Evolutionary conservation across 805 yeast genomes (phyloP).

Genomic region (Spencermartinsiella europaea): DNA sequence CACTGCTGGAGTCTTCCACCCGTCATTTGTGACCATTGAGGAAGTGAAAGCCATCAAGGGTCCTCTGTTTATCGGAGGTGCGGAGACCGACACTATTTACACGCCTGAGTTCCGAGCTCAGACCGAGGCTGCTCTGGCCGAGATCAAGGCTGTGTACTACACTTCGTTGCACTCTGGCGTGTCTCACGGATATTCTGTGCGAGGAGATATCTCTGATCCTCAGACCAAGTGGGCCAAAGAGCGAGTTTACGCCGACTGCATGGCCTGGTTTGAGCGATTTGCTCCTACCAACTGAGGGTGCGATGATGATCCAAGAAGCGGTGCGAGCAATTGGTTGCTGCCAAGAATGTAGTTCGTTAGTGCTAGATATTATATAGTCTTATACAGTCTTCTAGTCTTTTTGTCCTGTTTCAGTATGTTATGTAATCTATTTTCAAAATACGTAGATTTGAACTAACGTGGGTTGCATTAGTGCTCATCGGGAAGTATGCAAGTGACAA

Average conservation of each 20-base stretch:
- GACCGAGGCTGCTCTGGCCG: slow-evolving; percentile 55
- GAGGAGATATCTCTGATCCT: slow-evolving; percentile 62
- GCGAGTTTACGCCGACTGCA: slow-evolving; percentile 41
- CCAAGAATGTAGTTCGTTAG: too few relatives aligned
- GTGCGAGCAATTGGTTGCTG: too few relatives aligned
- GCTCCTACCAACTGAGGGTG: slow-evolving; percentile 1
- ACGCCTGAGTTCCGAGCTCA: slow-evolving; percentile 55
- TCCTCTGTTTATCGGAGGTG: slow-evolving; percentile 69
- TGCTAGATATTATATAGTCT: too few relatives aligned
- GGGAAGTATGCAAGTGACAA: too few relatives aligned
- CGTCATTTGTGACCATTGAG: slow-evolving; percentile 62
- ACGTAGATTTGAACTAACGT: too few relatives aligned
- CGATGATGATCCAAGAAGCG: not conserved
- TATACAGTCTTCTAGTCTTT: too few relatives aligned
- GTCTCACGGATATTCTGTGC: slow-evolving; percentile 72
- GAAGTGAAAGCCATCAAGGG: slow-evolving; percentile 56
- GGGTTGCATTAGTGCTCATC: too few relatives aligned
- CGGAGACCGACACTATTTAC: slow-evolving; percentile 64
- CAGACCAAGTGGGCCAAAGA: slow-evolving; percentile 59
- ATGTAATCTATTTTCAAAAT: too few relatives aligned
- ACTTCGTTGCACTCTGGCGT: slow-evolving; percentile 58
- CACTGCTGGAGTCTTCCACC: slow-evolving; percentile 73
- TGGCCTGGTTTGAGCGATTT: slow-evolving; percentile 21
- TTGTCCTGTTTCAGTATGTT: too few relatives aligned
- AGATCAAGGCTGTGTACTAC: slow-evolving; percentile 52